Conservation (phyloP, 345 rosid genomes). For the Psidium friedrichsthalianum region DNA sequence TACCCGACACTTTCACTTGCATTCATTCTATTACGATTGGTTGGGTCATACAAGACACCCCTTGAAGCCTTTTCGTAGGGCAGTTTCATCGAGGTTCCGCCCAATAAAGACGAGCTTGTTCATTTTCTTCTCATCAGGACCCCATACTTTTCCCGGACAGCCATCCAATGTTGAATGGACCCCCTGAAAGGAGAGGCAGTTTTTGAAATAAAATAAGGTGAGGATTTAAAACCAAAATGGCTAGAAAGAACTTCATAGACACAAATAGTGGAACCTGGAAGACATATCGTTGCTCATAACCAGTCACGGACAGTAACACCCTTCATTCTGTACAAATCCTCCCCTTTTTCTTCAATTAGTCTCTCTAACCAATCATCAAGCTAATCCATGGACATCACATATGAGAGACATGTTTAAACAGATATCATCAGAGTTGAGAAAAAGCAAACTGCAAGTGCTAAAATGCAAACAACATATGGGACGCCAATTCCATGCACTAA, state of each 20-base stretch:
- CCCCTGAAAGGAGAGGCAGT: constrained; percentile 18
- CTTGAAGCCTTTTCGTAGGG: constrained; percentile 48
- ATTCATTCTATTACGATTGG: neutral
- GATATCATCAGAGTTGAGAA: neutral
- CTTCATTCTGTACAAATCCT: constrained; percentile 69
- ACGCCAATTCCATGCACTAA: neutral
- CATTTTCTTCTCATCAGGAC: constrained; percentile 41
- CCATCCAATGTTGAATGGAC: constrained; percentile 59
- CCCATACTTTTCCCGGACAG: constrained; percentile 49
- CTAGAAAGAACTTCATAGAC: neutral
- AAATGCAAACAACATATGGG: neutral
- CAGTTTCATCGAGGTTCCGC: constrained; percentile 46
- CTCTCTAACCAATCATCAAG: constrained; percentile 76
- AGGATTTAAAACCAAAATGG: neutral
- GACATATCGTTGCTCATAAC: constrained; percentile 41
- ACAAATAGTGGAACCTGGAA: constrained; percentile 37
- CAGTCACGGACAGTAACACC: constrained; percentile 39
- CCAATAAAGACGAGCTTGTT: constrained; percentile 72
- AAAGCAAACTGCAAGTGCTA: neutral
- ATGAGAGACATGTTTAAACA: neutral
- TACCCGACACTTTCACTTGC: neutral
- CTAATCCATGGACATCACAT: constrained; percentile 14
- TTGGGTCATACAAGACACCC: constrained; percentile 37
- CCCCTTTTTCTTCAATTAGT: constrained; percentile 56
- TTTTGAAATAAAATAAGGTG: neutral